Evolutionary conservation across 2,329 filamentous ascomycete species (phyloP).

Genomic region (Ramichloridium luteum): DNA sequence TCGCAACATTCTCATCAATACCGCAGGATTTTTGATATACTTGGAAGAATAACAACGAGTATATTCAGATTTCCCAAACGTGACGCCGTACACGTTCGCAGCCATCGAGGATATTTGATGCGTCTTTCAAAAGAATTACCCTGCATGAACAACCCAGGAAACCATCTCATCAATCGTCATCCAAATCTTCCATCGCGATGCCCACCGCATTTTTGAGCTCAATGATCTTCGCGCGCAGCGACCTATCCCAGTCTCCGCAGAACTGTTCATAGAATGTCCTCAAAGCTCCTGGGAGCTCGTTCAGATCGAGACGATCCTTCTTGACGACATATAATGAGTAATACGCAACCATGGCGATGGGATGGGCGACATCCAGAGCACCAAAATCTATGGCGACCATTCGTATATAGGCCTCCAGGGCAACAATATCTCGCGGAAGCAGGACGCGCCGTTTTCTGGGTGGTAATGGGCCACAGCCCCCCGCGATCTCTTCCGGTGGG

Average conservation of each 20-base stretch:
- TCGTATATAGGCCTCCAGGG: not conserved
- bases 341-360: not conserved
- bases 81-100: too few relatives aligned
- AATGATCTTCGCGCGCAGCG: not conserved
- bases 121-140: too few relatives aligned
- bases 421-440: not conserved
- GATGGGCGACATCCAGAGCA: not conserved
- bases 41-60: too few relatives aligned
- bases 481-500: not conserved
- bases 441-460: not conserved
- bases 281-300: not conserved
- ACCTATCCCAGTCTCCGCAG: not conserved
- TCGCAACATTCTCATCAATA: too few relatives aligned
- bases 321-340: not conserved
- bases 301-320: not conserved
- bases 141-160: too few relatives aligned
- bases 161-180: slow-evolving; percentile 1
- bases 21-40: too few relatives aligned
- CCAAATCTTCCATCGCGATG: not conserved
- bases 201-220: not conserved
- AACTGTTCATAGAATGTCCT: slow-evolving; percentile 1
- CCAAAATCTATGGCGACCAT: not conserved
- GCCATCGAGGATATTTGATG: too few relatives aligned
- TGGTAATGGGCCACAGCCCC: not conserved
- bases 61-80: too few relatives aligned